Base-by-base conservation (phyloP, 1,284 basidiomycete genomes). In the Meira miltonrushii region DNA sequence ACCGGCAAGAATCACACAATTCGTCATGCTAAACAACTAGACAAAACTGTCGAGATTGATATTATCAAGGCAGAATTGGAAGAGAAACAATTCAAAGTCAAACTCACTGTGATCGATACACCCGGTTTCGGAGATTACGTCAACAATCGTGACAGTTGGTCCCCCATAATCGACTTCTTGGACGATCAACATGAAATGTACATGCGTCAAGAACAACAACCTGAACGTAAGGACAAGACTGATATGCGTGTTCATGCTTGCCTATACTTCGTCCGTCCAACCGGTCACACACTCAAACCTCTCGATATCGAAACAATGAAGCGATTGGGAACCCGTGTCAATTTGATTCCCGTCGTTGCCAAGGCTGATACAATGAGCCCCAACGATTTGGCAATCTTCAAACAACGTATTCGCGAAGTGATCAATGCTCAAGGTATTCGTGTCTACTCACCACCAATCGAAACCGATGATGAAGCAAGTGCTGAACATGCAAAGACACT, bases 231-330 rank as follows among this genome's bases (percentile, higher is more conserved):
- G 62, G 90, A 94, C 72, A 97, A 97, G 84, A 90, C 88, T 49
- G 94, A 99, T 82, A 82, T 96, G 68, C 83, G 94, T 54, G 93
- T 99, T 9, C 94, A 99, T 78, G 92, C 93, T 1, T 98, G 95
- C 81, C 80, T 99, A 68, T 98, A 95, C 83, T 99, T 99, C 80
- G 90, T 99, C 79, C 84, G 93, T 57, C 89, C 95, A 4, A 94
- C 92, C 0, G 94, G 94, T 38, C 92, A 95, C 79, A 92, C 92
- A 87, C 82, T 98, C 71, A 98, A 97, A 82, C 95, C 95, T 41
- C 85, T 99, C 55, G 94, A 99, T 77, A 94, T 99, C 71, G 95
- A 97, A 82, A 93, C 93, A 78, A 97, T 97, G 93, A 96, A 95
- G 84, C 87, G 91, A 61, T 85, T 97, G 38, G 92, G 92, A 19